These are phyloP conservation scores for Hibiscus mutabilis DNA, from an alignment of 345 rosid genomes.

Conservation along the genomic window DNA sequence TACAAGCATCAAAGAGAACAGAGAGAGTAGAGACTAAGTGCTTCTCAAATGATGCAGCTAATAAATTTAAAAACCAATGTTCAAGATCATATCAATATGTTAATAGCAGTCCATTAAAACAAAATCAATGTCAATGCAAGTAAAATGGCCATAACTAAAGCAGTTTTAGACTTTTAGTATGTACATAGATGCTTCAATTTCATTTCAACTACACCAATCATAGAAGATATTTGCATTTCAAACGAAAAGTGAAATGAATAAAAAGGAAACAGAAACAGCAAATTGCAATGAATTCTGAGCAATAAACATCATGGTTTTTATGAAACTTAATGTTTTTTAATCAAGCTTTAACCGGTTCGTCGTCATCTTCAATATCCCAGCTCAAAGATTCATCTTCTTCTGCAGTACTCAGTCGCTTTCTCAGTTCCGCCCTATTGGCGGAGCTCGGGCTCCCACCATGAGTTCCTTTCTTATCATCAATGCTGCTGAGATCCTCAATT, in stretches of 20 bases:
- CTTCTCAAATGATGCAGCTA: not conserved
- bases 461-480: constrained; percentile 38
- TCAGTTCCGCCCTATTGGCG: constrained; percentile 8
- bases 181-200: constrained; percentile 13
- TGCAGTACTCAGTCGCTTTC: constrained; percentile 10
- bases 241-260: not conserved
- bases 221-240: constrained; percentile 11
- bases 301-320: not conserved
- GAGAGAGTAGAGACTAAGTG: not conserved
- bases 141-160: not conserved
- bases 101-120: not conserved
- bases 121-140: not conserved
- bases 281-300: constrained; percentile 9
- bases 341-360: constrained; percentile 40
- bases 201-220: constrained; percentile 16
- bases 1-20: not conserved
- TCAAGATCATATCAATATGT: not conserved
- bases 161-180: not conserved
- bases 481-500: constrained; percentile 45
- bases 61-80: not conserved
- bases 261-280: not conserved
- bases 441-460: constrained; percentile 24
- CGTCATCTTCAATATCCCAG: constrained; percentile 91
- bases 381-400: constrained; percentile 53
- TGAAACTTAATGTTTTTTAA: not conserved